Evolutionary conservation across 2,329 filamentous ascomycete species (phyloP), one percentile per base, ranked within the genome.

Genomic region (Trichophyton verrucosum): DNA sequence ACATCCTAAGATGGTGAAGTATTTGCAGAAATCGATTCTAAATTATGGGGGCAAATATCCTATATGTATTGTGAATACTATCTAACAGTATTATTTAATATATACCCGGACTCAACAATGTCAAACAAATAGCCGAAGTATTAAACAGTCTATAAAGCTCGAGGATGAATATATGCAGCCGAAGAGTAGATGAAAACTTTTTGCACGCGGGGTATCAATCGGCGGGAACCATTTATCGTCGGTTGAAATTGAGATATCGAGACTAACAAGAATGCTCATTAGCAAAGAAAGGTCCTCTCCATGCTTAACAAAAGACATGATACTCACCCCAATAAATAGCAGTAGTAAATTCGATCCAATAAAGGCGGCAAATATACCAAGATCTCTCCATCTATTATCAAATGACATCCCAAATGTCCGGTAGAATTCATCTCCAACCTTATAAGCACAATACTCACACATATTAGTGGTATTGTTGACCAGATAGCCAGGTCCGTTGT

Each of bases 361-460:
- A 69, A 91, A 95, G 0, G 85, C 86, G 36, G 82, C 66, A 66
- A 86, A 86, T 64, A 95, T 95, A 1, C 89, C 91, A 61, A 94
- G 64, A 66, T 96, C 89, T 60, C 90, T 82, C 90, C 90, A 95
- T 15, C 90, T 78, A 65, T 88, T 74, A 49, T 77, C 75, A 67
- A 86, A 95, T 1, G 75, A 76, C 68, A 95, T 81, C 1, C 81
- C 80, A 17, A 95, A 79, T 0, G 82, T 79, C 59, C 76, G 70
- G 70, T 88, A 95, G 69, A 92, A 95, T 75, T 95, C 80, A 65
- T 95, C 87, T 33, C 90, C 91, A 11, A 88, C 76, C 64, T 81
- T 85, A 75, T 84, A 95, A 0, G 89, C 88, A 68, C 81, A 84
- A 72, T 79, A 83, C 1, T 71, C 67, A 68, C 81, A 84, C 13